Evolutionary conservation across 306 rosid species (phyloP).

Genomic region (Neltuma alba): DNA sequence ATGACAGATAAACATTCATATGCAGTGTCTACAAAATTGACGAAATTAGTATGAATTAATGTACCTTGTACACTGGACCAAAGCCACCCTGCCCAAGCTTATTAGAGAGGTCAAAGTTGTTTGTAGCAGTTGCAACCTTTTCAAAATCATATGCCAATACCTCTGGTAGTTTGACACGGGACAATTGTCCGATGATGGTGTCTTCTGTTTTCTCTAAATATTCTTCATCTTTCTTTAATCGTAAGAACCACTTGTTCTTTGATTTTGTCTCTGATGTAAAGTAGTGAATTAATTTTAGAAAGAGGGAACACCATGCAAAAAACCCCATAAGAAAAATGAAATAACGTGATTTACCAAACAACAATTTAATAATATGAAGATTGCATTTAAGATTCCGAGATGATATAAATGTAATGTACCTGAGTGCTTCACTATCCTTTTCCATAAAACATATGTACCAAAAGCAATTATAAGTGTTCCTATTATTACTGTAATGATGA

Average conservation of each 20-base stretch:
- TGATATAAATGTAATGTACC: constrained; percentile 1
- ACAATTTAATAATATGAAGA: background rate
- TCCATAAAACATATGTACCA: constrained; percentile 33
- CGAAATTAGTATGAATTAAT: background rate
- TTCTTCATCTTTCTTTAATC: background rate
- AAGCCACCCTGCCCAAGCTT: background rate
- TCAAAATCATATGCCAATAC: constrained; percentile 1
- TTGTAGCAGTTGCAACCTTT: background rate
- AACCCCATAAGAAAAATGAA: background rate
- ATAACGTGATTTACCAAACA: background rate
- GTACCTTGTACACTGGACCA: constrained; percentile 11
- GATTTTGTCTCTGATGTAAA: background rate
- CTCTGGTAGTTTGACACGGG: background rate
- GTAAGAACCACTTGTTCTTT: background rate
- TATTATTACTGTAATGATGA: background rate
- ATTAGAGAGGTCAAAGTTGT: background rate
- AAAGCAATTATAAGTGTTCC: constrained; percentile 5
- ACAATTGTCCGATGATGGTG: background rate
- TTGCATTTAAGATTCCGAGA: background rate
- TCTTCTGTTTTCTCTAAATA: background rate
- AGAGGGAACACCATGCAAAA: background rate
- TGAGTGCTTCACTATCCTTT: background rate
- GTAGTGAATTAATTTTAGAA: background rate
- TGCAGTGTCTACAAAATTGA: background rate
- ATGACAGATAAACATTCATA: background rate